Conservation (phyloP, 139 green algal genomes). For the Tetraselmis chui region DNA sequence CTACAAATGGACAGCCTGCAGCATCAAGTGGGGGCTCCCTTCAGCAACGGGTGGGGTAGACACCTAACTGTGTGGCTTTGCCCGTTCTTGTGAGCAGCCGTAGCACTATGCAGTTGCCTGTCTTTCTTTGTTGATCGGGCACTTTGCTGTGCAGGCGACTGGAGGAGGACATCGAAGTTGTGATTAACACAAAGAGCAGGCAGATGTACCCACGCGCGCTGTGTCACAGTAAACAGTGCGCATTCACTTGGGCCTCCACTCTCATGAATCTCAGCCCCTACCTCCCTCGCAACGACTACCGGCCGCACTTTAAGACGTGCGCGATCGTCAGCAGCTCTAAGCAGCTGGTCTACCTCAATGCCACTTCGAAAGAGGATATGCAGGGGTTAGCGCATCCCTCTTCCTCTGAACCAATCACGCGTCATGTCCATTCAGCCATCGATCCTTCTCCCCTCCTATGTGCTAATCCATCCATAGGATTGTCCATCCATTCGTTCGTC, state of each 20-base stretch:
- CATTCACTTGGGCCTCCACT: neutral
- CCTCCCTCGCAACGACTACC: neutral
- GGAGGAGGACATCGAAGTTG: neutral
- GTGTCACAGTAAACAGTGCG: neutral
- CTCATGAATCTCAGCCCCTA: neutral
- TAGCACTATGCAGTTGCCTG: neutral
- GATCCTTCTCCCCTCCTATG: no score
- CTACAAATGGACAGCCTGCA: neutral
- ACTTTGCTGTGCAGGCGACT: neutral
- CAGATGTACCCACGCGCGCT: neutral
- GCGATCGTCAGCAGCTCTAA: slow-evolving; percentile 11
- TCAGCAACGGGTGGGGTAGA: neutral
- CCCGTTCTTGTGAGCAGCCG: no score
- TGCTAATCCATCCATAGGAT: no score
- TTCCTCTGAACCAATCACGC: no score
- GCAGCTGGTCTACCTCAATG: neutral
- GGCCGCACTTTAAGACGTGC: slow-evolving; percentile 12
- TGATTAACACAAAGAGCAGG: neutral
- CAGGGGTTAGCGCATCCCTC: no score
- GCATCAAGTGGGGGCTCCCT: neutral
- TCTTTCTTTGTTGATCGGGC: neutral
- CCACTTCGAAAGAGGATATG: no score
- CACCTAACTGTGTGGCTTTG: no score
- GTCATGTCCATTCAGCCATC: no score
- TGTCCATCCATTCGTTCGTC: no score